Evolutionary conservation across 2,329 filamentous ascomycete genomes (phyloP).

Genomic region (Didymellaceae sp.): DNA sequence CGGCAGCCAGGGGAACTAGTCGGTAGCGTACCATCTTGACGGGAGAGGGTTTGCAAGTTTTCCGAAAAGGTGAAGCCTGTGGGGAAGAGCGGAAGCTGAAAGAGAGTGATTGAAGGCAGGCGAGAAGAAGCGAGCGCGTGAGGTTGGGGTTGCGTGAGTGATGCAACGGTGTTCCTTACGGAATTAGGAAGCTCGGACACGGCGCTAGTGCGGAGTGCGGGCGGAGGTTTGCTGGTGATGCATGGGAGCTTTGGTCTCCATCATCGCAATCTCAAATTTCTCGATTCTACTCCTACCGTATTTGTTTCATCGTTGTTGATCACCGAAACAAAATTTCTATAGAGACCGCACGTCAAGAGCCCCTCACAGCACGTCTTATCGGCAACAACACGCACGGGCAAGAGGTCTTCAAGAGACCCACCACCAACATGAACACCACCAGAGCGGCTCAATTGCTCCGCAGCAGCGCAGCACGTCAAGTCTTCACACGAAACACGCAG

Average conservation of each 20-base stretch:
- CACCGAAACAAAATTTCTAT: no score
- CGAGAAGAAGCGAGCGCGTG: constrained; percentile 5
- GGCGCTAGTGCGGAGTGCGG: constrained; percentile 14
- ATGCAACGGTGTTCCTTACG: constrained; percentile 44
- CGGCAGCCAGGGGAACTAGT: constrained; percentile 2
- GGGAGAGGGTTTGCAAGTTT: constrained; percentile 3
- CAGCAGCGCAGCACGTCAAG: constrained; percentile 6
- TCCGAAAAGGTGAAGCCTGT: neutral
- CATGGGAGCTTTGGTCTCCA: neutral
- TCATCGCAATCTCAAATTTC: neutral
- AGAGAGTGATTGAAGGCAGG: neutral
- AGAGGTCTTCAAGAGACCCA: no score
- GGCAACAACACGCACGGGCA: no score
- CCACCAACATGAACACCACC: constrained; percentile 1
- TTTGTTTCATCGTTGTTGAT: neutral
- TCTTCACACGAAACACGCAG: neutral
- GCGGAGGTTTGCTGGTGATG: constrained; percentile 31
- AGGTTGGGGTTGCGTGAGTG: constrained; percentile 19
- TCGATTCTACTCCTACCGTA: neutral
- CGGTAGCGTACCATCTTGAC: constrained; percentile 24
- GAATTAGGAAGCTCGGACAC: constrained; percentile 29
- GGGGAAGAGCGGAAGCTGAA: neutral
- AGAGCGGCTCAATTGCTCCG: neutral
- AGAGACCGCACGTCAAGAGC: no score
- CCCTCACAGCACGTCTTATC: no score